A percentile compares a stretch with the other conserved stretches of the same genome.
Conservation (phyloP, 1,139 yeast genomes). For the Debaryomycetaceae sp. region DNA sequence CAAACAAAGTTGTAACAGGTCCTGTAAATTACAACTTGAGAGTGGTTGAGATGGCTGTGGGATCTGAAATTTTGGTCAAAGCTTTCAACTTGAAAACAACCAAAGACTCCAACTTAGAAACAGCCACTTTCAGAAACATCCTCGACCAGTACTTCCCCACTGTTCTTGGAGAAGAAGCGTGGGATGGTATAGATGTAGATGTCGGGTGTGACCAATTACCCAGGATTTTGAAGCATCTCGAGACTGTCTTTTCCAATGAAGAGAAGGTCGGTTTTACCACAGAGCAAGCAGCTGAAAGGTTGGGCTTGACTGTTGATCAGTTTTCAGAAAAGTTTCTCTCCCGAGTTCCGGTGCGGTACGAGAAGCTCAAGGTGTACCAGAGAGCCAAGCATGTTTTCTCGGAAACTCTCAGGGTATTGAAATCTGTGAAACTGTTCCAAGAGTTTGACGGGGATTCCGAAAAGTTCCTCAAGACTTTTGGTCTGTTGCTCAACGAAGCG, state of each 20-base stretch:
- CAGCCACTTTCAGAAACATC: constrained; percentile 67
- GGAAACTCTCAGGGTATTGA: constrained; percentile 61
- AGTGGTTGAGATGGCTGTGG: constrained; percentile 66
- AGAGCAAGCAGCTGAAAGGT: constrained; percentile 44
- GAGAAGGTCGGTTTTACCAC: constrained; percentile 49
- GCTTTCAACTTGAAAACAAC: constrained; percentile 41
- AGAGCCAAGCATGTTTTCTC: constrained; percentile 62
- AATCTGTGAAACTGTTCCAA: constrained; percentile 42
- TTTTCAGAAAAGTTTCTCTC: constrained; percentile 46
- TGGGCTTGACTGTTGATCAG: constrained; percentile 43
- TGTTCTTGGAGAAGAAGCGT: constrained; percentile 28
- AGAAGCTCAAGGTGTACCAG: constrained; percentile 52
- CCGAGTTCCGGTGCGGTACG: constrained; percentile 56
- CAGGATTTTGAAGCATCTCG: constrained; percentile 42
- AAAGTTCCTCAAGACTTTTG: constrained; percentile 40
- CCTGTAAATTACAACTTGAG: constrained; percentile 67
- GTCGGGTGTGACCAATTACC: constrained; percentile 40
- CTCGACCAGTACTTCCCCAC: constrained; percentile 49
- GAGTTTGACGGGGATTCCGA: constrained; percentile 15
- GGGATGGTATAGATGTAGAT: constrained; percentile 50
- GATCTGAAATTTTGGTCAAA: constrained; percentile 56
- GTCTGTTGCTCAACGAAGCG: constrained; percentile 56
- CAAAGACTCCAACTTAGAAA: constrained; percentile 53
- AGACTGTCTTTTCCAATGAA: constrained; percentile 25
- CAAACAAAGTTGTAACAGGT: constrained; percentile 69